phyloP scores from a whole-genome alignment of 306 rosid genomes.

The Astragalus membranaceus region DNA sequence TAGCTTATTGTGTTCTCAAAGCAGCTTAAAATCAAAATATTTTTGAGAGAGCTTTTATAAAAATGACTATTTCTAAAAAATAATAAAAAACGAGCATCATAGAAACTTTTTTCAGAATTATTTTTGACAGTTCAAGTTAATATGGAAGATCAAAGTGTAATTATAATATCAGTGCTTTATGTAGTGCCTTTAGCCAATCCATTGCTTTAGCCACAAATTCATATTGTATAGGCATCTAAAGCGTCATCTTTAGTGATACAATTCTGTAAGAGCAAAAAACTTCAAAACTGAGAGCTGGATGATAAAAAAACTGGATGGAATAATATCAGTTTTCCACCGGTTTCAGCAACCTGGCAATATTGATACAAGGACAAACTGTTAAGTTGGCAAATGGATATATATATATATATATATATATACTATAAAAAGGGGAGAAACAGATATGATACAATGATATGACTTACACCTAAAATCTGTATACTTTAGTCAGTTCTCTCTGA shows the following conservation, averaged over 20 bases:
- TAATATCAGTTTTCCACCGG: conserved; percentile 29
- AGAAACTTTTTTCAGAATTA: not conserved
- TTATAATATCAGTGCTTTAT: not conserved
- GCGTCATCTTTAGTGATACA: conserved; percentile 23
- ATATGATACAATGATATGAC: conserved; percentile 20
- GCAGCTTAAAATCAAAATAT: not conserved
- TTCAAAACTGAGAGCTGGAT: conserved; percentile 12
- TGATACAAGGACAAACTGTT: conserved; percentile 30
- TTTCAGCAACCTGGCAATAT: conserved; percentile 34
- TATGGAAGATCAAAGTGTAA: not conserved
- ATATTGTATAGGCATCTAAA: conserved; percentile 2
- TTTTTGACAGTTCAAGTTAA: not conserved
- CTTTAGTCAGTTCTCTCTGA: conserved; percentile 54
- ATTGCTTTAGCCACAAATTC: not conserved
- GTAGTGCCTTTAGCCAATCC: not conserved
- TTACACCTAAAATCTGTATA: conserved; percentile 67
- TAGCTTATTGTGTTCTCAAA: not conserved
- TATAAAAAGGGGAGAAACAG: conserved; percentile 11
- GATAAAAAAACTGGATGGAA: conserved; percentile 18
- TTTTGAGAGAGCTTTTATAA: not conserved
- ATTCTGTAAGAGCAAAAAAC: conserved; percentile 26
- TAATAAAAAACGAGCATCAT: not conserved
- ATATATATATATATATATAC: not conserved
- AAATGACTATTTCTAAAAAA: not conserved
- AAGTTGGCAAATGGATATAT: conserved; percentile 22